Percentiles rank a stretch among this genome's conserved stretches.
Evolutionary conservation across 2,329 filamentous ascomycete species (phyloP).

Genomic region (Cordyceps farinosa): DNA sequence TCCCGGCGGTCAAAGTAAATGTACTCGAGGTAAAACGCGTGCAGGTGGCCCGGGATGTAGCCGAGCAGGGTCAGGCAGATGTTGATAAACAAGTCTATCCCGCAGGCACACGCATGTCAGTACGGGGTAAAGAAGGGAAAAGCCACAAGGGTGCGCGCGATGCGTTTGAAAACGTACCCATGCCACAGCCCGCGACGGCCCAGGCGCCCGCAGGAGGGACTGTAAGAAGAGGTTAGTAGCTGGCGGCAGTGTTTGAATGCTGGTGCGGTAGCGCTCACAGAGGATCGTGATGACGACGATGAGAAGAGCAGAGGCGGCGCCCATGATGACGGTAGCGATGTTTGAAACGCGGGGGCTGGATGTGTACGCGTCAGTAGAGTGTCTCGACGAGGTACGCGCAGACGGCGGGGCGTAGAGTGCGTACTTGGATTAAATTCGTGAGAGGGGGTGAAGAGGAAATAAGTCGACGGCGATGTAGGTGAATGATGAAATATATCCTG

Average conservation of each 20-base stretch:
- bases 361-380: neutral
- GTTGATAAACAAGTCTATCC: constrained; percentile 61
- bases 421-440: neutral
- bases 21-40: constrained; percentile 80
- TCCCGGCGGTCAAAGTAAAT: constrained; percentile 75
- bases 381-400: neutral
- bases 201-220: constrained; percentile 65
- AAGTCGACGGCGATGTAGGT: neutral
- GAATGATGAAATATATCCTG: neutral
- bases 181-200: constrained; percentile 61
- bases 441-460: neutral
- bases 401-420: neutral
- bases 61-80: constrained; percentile 63
- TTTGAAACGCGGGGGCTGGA: constrained; percentile 10
- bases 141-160: neutral
- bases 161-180: constrained; percentile 34
- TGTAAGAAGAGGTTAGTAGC: constrained; percentile 33
- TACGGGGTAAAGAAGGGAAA: neutral
- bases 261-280: constrained; percentile 36
- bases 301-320: constrained; percentile 45
- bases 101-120: neutral
- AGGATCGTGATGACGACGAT: constrained; percentile 51
- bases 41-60: constrained; percentile 74
- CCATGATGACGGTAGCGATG: constrained; percentile 39
- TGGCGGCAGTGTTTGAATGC: neutral